Percentiles rank a stretch among this genome's conserved stretches.
These are phyloP conservation scores for Medicago arabica DNA, from an alignment of 306 rosid genomes.

Conservation along the genomic window DNA sequence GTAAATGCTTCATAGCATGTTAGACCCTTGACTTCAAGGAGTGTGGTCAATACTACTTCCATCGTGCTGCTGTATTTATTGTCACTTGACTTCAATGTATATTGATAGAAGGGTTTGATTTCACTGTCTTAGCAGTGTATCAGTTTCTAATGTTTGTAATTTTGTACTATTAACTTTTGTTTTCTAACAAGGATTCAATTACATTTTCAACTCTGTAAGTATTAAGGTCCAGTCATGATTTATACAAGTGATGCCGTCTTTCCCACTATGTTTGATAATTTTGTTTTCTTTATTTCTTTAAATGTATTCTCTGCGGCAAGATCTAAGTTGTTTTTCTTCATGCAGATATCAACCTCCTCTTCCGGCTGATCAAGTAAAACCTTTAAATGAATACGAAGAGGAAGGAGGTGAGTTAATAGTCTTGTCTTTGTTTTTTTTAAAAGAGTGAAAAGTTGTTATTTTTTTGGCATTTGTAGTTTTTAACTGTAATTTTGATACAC, in stretches of 20 bases:
- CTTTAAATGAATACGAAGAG: constrained; percentile 75
- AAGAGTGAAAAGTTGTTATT: constrained; percentile 23
- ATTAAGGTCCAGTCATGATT: background rate
- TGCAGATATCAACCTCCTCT: constrained; percentile 86
- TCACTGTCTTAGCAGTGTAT: background rate
- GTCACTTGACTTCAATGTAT: background rate
- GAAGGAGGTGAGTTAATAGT: constrained; percentile 67
- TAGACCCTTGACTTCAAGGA: background rate
- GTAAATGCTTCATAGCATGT: background rate
- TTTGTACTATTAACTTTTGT: background rate
- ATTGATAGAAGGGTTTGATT: background rate
- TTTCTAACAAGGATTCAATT: background rate
- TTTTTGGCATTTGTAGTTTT: background rate
- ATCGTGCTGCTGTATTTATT: background rate
- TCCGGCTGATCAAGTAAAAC: constrained; percentile 86
- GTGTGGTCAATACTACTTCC: background rate
- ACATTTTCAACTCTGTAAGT: background rate
- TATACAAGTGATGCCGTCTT: background rate
- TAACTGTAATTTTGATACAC: constrained; percentile 47
- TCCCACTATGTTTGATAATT: background rate
- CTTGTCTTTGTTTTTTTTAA: constrained; percentile 18
- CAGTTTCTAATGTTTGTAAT: background rate
- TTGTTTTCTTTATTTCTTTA: background rate
- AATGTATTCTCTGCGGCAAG: constrained; percentile 4
- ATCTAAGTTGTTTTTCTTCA: constrained; percentile 16